These are phyloP conservation scores for Mycena chlorophos DNA, from an alignment of 768 basidiomycete species.

Conservation along the genomic window DNA sequence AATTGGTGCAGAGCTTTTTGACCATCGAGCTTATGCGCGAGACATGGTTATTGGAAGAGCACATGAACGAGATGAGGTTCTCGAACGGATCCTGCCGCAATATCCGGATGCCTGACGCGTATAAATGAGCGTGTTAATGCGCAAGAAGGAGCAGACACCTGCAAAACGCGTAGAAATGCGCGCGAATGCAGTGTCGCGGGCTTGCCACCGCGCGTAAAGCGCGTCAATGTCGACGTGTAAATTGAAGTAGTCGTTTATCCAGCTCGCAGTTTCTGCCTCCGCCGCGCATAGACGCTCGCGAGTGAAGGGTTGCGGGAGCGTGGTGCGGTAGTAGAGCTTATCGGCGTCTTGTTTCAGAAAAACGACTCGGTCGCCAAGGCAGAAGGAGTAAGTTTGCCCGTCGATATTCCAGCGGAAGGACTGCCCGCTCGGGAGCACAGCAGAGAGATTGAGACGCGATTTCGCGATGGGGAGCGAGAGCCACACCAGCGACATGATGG, in stretches of 20 bases:
- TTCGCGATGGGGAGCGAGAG: constrained; percentile 58
- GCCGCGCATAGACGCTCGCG: constrained; percentile 44
- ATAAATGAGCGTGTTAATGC: neutral
- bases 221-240: constrained; percentile 68
- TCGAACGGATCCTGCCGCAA: constrained; percentile 86
- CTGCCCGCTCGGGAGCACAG: constrained; percentile 81
- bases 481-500: constrained; percentile 40
- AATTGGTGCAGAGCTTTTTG: constrained; percentile 74
- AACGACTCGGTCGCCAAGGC: constrained; percentile 78
- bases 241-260: constrained; percentile 89
- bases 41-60: constrained; percentile 97
- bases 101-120: constrained; percentile 44
- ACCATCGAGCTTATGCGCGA: constrained; percentile 93
- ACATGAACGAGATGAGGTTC: constrained; percentile 96
- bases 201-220: constrained; percentile 78
- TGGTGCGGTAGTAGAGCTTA: constrained; percentile 67
- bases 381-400: constrained; percentile 73
- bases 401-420: constrained; percentile 71
- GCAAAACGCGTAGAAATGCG: constrained; percentile 60
- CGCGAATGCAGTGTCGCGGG: constrained; percentile 73
- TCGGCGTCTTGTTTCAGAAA: constrained; percentile 76
- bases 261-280: constrained; percentile 68
- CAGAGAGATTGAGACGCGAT: constrained; percentile 73
- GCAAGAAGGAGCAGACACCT: constrained; percentile 53
- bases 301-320: constrained; percentile 54